Evolutionary conservation across 208 protist species (phyloP).

Genomic region (Leishmania martiniquensis): DNA sequence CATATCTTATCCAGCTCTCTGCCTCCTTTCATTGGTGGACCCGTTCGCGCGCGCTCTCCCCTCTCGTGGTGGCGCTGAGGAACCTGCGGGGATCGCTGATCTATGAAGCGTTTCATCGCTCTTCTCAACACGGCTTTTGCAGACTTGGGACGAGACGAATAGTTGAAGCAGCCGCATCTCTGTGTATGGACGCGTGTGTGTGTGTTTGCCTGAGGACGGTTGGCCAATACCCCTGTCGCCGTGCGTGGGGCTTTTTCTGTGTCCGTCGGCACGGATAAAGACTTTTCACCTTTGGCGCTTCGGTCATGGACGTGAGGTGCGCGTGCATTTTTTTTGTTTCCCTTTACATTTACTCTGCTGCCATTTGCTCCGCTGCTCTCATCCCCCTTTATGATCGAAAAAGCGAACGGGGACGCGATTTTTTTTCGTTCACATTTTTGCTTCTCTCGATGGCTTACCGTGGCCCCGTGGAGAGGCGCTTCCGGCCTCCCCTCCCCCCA

Average conservation of each 20-base stretch:
- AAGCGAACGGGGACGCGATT: no score
- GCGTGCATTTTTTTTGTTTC: neutral
- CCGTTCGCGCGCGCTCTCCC: no score
- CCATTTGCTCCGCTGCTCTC: neutral
- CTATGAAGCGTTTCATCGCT: neutral
- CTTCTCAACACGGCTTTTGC: neutral
- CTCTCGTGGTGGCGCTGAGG: neutral
- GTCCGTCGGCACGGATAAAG: neutral
- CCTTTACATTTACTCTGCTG: neutral
- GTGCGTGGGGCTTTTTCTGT: neutral
- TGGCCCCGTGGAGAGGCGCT: no score
- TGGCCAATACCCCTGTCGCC: neutral
- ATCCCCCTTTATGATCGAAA: neutral
- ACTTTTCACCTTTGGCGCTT: neutral
- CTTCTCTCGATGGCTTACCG: no score
- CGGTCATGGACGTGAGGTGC: neutral
- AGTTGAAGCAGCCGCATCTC: neutral
- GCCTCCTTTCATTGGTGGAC: no score
- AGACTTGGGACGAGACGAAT: neutral
- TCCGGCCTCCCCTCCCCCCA: no score
- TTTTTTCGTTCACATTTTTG: no score
- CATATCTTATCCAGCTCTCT: no score
- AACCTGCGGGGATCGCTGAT: neutral
- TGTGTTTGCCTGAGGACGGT: neutral
- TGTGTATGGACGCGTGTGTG: neutral